Conservation (phyloP, 441 rosid genomes). For the Gossypium gossypioides region DNA sequence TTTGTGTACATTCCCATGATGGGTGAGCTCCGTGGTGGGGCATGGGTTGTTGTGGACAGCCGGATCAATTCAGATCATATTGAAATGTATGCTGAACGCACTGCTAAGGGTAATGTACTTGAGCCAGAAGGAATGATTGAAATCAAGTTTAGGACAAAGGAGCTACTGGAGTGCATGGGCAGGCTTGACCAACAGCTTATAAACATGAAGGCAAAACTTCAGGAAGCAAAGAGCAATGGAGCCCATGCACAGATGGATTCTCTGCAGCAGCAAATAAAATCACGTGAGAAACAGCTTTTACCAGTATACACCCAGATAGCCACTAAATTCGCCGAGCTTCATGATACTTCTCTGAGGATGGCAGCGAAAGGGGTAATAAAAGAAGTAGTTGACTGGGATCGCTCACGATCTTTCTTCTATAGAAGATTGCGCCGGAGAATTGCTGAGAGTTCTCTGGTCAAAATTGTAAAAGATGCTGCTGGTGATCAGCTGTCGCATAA, state of each 20-base stretch:
- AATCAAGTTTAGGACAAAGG: slow-evolving; percentile 88
- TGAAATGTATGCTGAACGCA: slow-evolving; percentile 96
- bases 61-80: slow-evolving; percentile 84
- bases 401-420: slow-evolving; percentile 65
- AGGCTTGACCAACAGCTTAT: slow-evolving; percentile 80
- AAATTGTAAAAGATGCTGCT: slow-evolving; percentile 56
- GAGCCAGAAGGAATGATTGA: slow-evolving; percentile 99
- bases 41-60: slow-evolving; percentile 98
- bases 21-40: slow-evolving; percentile 99
- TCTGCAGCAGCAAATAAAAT: slow-evolving; percentile 60
- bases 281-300: slow-evolving; percentile 81
- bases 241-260: slow-evolving; percentile 36
- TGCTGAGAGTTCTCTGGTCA: slow-evolving; percentile 61
- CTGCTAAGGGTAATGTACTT: slow-evolving; percentile 93
- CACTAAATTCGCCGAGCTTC: slow-evolving; percentile 91
- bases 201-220: slow-evolving; percentile 50
- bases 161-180: slow-evolving; percentile 92
- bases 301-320: slow-evolving; percentile 89
- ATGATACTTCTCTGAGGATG: slow-evolving; percentile 89
- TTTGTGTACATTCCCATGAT: slow-evolving; percentile 95
- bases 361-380: slow-evolving; percentile 91
- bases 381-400: slow-evolving; percentile 80
- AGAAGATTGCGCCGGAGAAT: slow-evolving; percentile 67
- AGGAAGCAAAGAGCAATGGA: slow-evolving; percentile 54
- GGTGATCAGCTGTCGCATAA: slow-evolving; percentile 58